Evolutionary conservation across 148 eudicot species (phyloP), one percentile per base, ranked within the genome.

Genomic region (Heliamphora exappendiculata): DNA sequence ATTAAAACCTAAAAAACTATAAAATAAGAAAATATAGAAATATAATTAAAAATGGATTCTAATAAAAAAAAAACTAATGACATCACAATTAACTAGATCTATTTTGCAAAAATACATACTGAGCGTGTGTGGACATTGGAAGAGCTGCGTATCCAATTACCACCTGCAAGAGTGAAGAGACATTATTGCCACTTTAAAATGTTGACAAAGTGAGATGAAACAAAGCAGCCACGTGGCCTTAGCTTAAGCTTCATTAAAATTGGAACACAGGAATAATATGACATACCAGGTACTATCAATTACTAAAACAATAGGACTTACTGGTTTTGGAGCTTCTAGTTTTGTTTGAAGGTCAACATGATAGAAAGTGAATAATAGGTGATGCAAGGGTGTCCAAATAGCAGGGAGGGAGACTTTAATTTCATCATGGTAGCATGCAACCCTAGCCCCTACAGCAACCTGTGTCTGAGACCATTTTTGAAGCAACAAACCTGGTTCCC

Each of bases 341-440:
- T 93, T 96, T 34, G 98, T 93, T 85, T 96, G 99, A 78, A 96
- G 98, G 86, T 96, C 99, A 75, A 96, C 86, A 78, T 96, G 99
- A 74, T 82, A 93, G 88, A 96, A 88, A 66, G 99, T 96, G 81
- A 96, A 96, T 80, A 96, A 72, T 81, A 96, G 98, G 86, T 96
- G 99, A 82, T 96, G 99, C 73, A 67, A 45, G 39, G 98, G 92
- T 28, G 93, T 91, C 99, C 97, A 93, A 73, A 86, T 90, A 81
- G 94, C 85, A 66, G 99, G 99, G 71, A 96, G 88, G 70, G 94
- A 86, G 70, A 93, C 97, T 90, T 96, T 96, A 58, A 96, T 44
- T 83, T 93, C 99, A 85, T 96, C 99, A 85, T 96, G 99, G 84
- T 88, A 96, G 83, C 88, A 87, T 78, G 93, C 94, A 31, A 96